Evolutionary conservation across 1,284 basidiomycete species (phyloP), one percentile per base, ranked within the genome.

Genomic region (Mycena sp.): DNA sequence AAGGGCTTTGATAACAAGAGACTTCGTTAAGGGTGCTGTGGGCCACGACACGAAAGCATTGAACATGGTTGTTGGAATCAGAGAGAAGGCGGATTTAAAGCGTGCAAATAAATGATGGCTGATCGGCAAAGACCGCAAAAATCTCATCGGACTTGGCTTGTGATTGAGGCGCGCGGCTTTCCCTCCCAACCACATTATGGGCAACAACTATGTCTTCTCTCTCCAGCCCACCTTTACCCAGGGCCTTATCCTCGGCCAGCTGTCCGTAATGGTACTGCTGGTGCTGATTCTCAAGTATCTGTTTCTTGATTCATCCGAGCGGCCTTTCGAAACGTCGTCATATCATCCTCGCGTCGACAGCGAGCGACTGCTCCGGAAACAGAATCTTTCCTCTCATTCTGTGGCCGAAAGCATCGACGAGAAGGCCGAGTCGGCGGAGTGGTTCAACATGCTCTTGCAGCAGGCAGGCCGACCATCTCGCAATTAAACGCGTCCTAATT

Each of bases 141-240:
- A 60, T 41, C 59, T 44, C 59, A 44, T 16, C 16, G n/a, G 18
- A n/a, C 7, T n/a, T 41, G 4, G 46, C 44, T 41, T 69, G 59
- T 41, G 39, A 59, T 41, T 54, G 30, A 54, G 65, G 48, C n/a
- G 10, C 25, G 9, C 20, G 13, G 41, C 16, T 37, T 62, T 62
- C 39, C 61, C 68, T 52, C 57, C 20, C 72, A 46, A 63, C 71
- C 52, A 46, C 66, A 34, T 34, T 25, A 92, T 92, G 91, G 85
- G 85, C 71, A 83, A 80, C 77, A 89, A 87, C 78, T 90, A 91
- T 80, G 79, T 94, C 64, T 88, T 94, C 76, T 90, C 91, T 25
- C 83, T 94, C 62, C 89, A 93, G 76, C 94, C 92, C 1, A 95
- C 93, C 2, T 95, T 95, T 80, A 95, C 94, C 0, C 94, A 95